These are phyloP conservation scores for Apiospora rasikravindrae DNA, from an alignment of 2,329 filamentous ascomycete genomes.

Conservation along the genomic window DNA sequence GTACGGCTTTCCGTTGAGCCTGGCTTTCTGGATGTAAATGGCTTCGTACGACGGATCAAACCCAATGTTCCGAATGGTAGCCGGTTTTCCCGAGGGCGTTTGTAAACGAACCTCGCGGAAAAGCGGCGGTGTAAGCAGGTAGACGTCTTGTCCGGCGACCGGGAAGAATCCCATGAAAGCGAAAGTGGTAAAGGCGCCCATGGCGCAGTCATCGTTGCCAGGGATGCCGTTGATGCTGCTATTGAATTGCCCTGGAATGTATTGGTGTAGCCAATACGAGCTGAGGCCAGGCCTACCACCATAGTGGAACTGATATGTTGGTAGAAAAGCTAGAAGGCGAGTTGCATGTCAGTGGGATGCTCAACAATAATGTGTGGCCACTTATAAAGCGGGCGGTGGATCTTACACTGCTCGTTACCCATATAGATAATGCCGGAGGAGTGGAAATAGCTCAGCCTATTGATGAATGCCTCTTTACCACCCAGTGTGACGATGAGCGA, in stretches of 20 bases:
- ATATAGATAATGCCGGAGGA: slow-evolving; percentile 70
- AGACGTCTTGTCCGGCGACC: slow-evolving; percentile 59
- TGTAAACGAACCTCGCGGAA: slow-evolving; percentile 51
- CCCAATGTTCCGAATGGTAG: slow-evolving; percentile 52
- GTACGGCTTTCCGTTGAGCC: slow-evolving; percentile 60
- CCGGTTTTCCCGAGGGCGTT: slow-evolving; percentile 51
- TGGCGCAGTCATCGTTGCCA: slow-evolving; percentile 62
- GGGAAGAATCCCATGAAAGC: slow-evolving; percentile 60
- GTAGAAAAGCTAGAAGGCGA: slow-evolving; percentile 45
- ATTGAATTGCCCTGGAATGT: slow-evolving; percentile 73
- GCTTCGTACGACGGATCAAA: slow-evolving; percentile 40
- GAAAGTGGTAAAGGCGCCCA: slow-evolving; percentile 59
- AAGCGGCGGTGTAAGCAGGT: slow-evolving; percentile 56
- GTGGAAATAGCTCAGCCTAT: slow-evolving; percentile 70
- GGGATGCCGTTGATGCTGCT: slow-evolving; percentile 62
- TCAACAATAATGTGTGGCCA: not conserved
- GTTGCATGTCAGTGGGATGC: not conserved
- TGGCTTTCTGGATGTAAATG: slow-evolving; percentile 67
- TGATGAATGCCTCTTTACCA: slow-evolving; percentile 60
- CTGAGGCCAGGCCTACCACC: slow-evolving; percentile 65
- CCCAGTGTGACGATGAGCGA: slow-evolving; percentile 54
- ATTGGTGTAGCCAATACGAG: slow-evolving; percentile 61
- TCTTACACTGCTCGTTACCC: slow-evolving; percentile 62
- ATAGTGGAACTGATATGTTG: slow-evolving; percentile 68
- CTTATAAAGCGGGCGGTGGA: not conserved